Evolutionary conservation across 495 filamentous ascomycete genomes (phyloP), one percentile per base, ranked within the genome.

Genomic region (Cercophora scortea): DNA sequence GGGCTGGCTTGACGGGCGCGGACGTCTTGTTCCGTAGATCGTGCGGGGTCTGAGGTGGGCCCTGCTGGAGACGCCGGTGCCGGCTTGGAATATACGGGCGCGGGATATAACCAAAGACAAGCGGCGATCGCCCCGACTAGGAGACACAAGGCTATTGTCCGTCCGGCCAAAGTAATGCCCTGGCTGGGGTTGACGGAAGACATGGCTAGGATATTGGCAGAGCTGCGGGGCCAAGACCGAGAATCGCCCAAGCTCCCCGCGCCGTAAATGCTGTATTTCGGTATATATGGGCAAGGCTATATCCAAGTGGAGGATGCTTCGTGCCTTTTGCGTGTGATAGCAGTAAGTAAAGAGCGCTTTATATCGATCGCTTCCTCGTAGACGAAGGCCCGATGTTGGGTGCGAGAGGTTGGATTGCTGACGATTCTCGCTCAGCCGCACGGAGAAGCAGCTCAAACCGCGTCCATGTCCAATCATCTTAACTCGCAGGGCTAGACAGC

Each of bases 61-160:
- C n/a, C n/a, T n/a, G n/a, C n/a, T n/a, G n/a, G n/a, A n/a, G n/a
- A n/a, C n/a, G n/a, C n/a, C 18, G 39, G 50, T 40, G 50, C 43
- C 0, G 38, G 51, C 6, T 50, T 38, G 15, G 33, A 33, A 39
- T 13, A 47, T 4, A 33, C n/a, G 15, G 38, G 36, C 25, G 50
- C 16, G 51, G 41, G 18, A 39, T 40, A 45, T 32, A 54, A 38
- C 56, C 47, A 58, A 40, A 58, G 56, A 19, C 45, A 58, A 47
- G 15, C 39, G 45, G 56, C 43, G 33, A 47, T 39, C 56, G 51
- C 47, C 19, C 51, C 56, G 45, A 51, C 52, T n/a, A n/a, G n/a
- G 10, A 54, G 44, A 51, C 51, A 58, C 47, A 58, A 15, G 49
- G 19, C 44, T 6, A 48, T 36, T 45, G 43, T 49, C 48, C 44